phyloP scores from a whole-genome alignment of 257 asterid species.

The Schizonepeta tenuifolia region DNA sequence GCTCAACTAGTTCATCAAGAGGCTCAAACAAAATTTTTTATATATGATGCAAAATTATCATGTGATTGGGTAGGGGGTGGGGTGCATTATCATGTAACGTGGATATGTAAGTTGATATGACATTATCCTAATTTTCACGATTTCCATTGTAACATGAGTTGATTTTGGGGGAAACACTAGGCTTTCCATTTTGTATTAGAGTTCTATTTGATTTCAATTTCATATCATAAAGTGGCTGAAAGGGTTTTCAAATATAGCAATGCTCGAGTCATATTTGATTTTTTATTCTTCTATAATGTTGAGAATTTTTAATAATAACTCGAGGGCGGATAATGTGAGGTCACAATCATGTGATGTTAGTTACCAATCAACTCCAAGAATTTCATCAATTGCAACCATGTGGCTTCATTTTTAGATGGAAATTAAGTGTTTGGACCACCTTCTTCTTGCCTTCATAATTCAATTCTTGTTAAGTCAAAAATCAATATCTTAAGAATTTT shows the following conservation, averaged over 20 bases:
- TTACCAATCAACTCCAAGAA: slow-evolving; percentile 62
- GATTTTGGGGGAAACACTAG: slow-evolving; percentile 40
- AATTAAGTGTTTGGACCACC: slow-evolving; percentile 42
- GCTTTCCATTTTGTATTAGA: slow-evolving; percentile 41
- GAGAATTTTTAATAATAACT: background rate
- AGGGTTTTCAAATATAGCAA: slow-evolving; percentile 33
- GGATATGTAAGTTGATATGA: slow-evolving; percentile 49
- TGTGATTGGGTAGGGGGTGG: slow-evolving; percentile 39
- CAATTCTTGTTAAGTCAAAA: slow-evolving; percentile 37
- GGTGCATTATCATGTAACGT: slow-evolving; percentile 16
- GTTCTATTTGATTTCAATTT: slow-evolving; percentile 34
- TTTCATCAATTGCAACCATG: slow-evolving; percentile 40
- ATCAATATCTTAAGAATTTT: slow-evolving; percentile 26
- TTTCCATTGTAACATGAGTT: slow-evolving; percentile 40
- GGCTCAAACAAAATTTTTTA: slow-evolving; percentile 20
- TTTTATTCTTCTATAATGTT: background rate
- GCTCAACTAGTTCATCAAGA: slow-evolving; percentile 39
- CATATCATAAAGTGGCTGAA: slow-evolving; percentile 28
- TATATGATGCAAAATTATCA: slow-evolving; percentile 38
- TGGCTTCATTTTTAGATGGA: slow-evolving; percentile 37
- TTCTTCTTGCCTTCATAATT: slow-evolving; percentile 35
- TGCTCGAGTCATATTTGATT: slow-evolving; percentile 13
- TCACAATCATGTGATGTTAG: slow-evolving; percentile 57
- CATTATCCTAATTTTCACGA: slow-evolving; percentile 55
- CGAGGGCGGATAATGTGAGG: slow-evolving; percentile 40